Conservation (phyloP, 1,284 basidiomycete species). For the Nidula niveotomentosa region DNA sequence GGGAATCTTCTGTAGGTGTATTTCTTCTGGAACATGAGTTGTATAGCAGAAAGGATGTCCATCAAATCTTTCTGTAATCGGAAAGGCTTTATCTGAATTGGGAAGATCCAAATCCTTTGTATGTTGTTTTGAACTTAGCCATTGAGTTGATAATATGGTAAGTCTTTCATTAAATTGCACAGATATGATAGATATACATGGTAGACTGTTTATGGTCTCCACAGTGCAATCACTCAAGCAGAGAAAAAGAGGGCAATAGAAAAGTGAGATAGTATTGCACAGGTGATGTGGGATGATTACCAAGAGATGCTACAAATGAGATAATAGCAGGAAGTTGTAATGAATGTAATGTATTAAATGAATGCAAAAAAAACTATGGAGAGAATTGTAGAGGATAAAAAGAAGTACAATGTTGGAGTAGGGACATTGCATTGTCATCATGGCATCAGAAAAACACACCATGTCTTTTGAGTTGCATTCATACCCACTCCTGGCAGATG, state of each 20-base stretch:
- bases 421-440: not conserved
- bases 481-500: slow-evolving; percentile 6
- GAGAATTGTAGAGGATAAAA: not conserved
- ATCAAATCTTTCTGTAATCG: too few relatives aligned
- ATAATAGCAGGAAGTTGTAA: not conserved
- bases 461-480: slow-evolving; percentile 1
- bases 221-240: slow-evolving; percentile 7
- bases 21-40: too few relatives aligned
- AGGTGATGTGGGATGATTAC: slow-evolving; percentile 21
- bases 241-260: slow-evolving; percentile 15
- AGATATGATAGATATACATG: too few relatives aligned
- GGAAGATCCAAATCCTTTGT: too few relatives aligned
- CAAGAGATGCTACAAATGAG: slow-evolving; percentile 5
- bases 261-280: slow-evolving; percentile 16
- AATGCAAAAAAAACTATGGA: not conserved
- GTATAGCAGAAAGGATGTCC: too few relatives aligned
- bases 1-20: too few relatives aligned
- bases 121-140: too few relatives aligned
- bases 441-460: slow-evolving; percentile 1
- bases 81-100: too few relatives aligned
- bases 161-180: too few relatives aligned
- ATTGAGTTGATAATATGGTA: too few relatives aligned
- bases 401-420: not conserved
- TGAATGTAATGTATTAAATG: slow-evolving; percentile 3
- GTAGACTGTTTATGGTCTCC: too few relatives aligned